Base-by-base conservation (phyloP, 257 asterid genomes). In the Leptodermis oblonga region DNA sequence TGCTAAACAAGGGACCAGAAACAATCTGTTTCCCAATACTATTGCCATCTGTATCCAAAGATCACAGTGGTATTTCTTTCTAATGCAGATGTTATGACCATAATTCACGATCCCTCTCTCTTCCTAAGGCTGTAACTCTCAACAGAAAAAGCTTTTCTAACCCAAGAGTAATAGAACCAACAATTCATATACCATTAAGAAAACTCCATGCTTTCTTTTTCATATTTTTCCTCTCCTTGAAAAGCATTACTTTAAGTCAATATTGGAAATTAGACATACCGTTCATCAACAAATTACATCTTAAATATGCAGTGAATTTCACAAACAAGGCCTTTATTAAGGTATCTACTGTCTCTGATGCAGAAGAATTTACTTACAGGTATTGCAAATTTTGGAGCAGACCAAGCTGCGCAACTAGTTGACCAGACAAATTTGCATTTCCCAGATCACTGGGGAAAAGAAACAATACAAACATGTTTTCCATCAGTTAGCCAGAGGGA, bases 361-460 rank as follows among this genome's bases (percentile, higher is more conserved):
- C 26, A 60, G 63, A 72, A 51, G 69, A 31, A 49, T 45, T 55
- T 67, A 83, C 98, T 86, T 87, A 92, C 98, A 92, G 76, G 86
- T 90, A 92, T 82, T 92, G 95, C 79, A 92, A 82, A 78, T 34
- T 76, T 37, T 41, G 68, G 67, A 92, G 97, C 73, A 65, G 84
- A 72, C 98, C 98, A 64, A 92, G 98, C 88, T 90, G 95, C 15
- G 98, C 77, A 83, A 81, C 95, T 68, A 92, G 84, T 79, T 69
- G 81, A 22, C 98, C 98, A 14, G 97, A 79, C 83, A 92, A 87
- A 82, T 92, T 84, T 55, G 97, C 97, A 82, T 92, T 92, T 64
- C 97, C 97, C 39, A 92, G 96, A 82, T 92, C 98, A 70, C 98
- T 92, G 86, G 61, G 45, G n/a, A 58, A 69, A 45, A 69, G 62